These are phyloP conservation scores for Lagenidium sp. DNA, from an alignment of 352 stramenopile genomes.

Conservation along the genomic window DNA sequence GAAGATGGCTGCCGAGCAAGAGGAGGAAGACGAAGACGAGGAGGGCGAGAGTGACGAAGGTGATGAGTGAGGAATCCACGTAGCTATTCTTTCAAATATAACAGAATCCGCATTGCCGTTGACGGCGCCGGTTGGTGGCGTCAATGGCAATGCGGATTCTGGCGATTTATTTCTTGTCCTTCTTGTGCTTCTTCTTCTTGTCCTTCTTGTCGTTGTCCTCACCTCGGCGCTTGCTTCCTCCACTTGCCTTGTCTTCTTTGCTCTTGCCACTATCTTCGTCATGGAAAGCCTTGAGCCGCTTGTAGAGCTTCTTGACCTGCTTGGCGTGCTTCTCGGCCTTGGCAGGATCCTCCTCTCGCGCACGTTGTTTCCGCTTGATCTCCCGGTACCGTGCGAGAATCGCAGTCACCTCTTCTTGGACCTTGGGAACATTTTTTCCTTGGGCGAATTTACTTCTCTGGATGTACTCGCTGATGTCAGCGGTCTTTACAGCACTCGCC, in stretches of 20 bases:
- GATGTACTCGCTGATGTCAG: constrained; percentile 57
- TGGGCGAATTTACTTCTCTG: constrained; percentile 62
- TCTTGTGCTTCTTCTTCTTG: constrained; percentile 56
- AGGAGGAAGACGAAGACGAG: constrained; percentile 44
- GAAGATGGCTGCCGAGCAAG: constrained; percentile 68
- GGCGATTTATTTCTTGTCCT: constrained; percentile 41
- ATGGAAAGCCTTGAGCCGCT: constrained; percentile 83
- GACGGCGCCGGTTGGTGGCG: too few relatives aligned
- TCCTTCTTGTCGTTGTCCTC: constrained; percentile 25
- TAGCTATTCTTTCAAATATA: too few relatives aligned
- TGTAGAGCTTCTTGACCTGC: constrained; percentile 78
- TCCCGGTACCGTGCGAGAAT: constrained; percentile 25
- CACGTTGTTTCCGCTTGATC: constrained; percentile 22
- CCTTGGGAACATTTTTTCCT: constrained; percentile 26
- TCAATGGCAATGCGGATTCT: neutral
- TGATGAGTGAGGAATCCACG: too few relatives aligned
- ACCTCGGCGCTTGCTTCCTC: constrained; percentile 34
- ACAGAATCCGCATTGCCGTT: too few relatives aligned
- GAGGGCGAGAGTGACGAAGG: constrained; percentile 46
- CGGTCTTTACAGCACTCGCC: constrained; percentile 16
- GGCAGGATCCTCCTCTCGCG: constrained; percentile 22
- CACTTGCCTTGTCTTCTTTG: constrained; percentile 63
- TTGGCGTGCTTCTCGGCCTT: constrained; percentile 32
- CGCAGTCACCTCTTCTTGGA: constrained; percentile 21
- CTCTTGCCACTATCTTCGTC: constrained; percentile 32